These are phyloP conservation scores for Melocanna baccifera DNA, from an alignment of 176 grass and related monocot genomes.

Conservation along the genomic window DNA sequence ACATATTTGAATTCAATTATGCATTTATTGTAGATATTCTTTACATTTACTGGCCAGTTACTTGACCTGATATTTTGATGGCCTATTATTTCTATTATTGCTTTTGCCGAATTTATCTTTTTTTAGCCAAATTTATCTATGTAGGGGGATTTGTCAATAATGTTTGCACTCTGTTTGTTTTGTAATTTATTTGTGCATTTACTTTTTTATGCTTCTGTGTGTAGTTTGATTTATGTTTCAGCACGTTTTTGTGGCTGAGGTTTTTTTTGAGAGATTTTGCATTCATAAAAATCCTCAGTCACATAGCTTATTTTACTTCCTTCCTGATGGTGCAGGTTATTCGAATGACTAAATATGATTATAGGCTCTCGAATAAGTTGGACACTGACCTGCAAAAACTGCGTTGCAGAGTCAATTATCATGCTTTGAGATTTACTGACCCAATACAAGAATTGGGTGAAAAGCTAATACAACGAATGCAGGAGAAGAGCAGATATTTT, in stretches of 20 bases:
- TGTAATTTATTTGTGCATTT: background rate
- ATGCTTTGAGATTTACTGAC: slow-evolving; percentile 73
- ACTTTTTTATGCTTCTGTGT: background rate
- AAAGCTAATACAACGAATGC: slow-evolving; percentile 68
- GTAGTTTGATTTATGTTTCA: slow-evolving; percentile 9
- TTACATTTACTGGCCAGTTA: background rate
- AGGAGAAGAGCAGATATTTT: slow-evolving; percentile 70
- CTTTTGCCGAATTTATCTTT: background rate
- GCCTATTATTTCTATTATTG: no score
- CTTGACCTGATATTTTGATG: no score
- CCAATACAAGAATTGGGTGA: slow-evolving; percentile 78
- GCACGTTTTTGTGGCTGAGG: background rate
- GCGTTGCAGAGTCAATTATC: slow-evolving; percentile 91
- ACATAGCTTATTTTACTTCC: no score
- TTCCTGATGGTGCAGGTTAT: slow-evolving; percentile 1
- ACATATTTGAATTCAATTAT: background rate
- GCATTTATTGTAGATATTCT: background rate
- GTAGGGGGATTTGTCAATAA: background rate
- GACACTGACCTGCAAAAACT: slow-evolving; percentile 85
- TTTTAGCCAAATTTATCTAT: background rate
- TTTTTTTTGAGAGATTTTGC: background rate
- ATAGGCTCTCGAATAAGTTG: slow-evolving; percentile 88
- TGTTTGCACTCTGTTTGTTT: background rate
- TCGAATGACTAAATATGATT: slow-evolving; percentile 93
- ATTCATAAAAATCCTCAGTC: background rate